phyloP scores from a whole-genome alignment of 1,139 yeast genomes.

The Yamadazyma atmosphaerica region DNA sequence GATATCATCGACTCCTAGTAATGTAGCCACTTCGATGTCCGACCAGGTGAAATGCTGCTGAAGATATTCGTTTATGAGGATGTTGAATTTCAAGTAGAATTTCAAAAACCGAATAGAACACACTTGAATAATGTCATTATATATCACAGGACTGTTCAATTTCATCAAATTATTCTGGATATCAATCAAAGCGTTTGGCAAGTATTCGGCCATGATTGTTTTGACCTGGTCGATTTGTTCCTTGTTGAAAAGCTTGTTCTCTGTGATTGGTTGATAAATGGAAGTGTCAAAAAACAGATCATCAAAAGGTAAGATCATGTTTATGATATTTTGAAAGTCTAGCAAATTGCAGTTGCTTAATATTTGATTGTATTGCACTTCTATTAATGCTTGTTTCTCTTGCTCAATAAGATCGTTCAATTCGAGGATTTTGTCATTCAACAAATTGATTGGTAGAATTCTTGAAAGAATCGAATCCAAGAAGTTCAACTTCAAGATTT shows the following conservation, averaged over 20 bases:
- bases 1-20: slow-evolving; percentile 57
- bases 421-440: slow-evolving; percentile 40
- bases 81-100: slow-evolving; percentile 51
- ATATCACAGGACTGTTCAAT: slow-evolving; percentile 62
- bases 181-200: slow-evolving; percentile 66
- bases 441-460: slow-evolving; percentile 45
- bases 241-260: slow-evolving; percentile 58
- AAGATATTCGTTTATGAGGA: slow-evolving; percentile 43
- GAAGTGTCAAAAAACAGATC: slow-evolving; percentile 54
- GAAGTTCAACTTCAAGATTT: slow-evolving; percentile 56
- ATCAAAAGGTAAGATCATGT: slow-evolving; percentile 65
- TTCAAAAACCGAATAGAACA: slow-evolving; percentile 51
- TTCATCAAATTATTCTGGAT: slow-evolving; percentile 56
- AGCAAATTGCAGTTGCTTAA: slow-evolving; percentile 51
- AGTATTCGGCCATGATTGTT: slow-evolving; percentile 43
- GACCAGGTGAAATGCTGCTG: slow-evolving; percentile 50
- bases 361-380: slow-evolving; percentile 43
- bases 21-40: slow-evolving; percentile 59
- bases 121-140: slow-evolving; percentile 51
- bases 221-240: slow-evolving; percentile 44
- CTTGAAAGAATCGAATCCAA: slow-evolving; percentile 59
- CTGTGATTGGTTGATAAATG: slow-evolving; percentile 63
- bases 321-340: slow-evolving; percentile 60
- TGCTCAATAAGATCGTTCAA: slow-evolving; percentile 36
- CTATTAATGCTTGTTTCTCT: slow-evolving; percentile 35